phyloP scores from a whole-genome alignment of 495 filamentous ascomycete genomes.

The Pyrenula massariospora region DNA sequence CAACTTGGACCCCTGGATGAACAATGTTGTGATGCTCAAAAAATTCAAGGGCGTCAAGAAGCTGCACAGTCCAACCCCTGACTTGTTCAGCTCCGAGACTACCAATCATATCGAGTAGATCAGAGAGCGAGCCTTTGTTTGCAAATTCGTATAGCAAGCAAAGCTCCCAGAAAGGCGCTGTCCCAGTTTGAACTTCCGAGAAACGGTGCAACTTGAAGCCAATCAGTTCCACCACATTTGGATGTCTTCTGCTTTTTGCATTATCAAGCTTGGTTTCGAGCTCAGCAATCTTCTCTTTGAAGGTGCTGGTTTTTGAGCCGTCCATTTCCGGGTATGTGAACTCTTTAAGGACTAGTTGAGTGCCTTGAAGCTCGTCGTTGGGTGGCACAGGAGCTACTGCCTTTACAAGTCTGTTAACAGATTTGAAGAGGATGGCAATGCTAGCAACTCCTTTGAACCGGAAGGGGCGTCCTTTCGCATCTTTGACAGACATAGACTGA shows the following conservation, averaged over 20 bases:
- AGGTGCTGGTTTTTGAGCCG: neutral
- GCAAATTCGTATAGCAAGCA: conserved; percentile 66
- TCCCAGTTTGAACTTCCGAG: conserved; percentile 11
- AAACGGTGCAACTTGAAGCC: conserved; percentile 63
- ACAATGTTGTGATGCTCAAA: conserved; percentile 71
- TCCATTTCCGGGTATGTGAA: conserved; percentile 24
- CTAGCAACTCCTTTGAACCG: conserved; percentile 54
- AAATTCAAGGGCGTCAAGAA: conserved; percentile 83
- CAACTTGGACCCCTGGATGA: conserved; percentile 66
- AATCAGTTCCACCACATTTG: conserved; percentile 64
- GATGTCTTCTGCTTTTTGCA: conserved; percentile 61
- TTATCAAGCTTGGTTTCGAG: conserved; percentile 65
- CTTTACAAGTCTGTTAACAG: conserved; percentile 46
- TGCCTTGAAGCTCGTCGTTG: conserved; percentile 32
- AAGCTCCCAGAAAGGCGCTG: conserved; percentile 55
- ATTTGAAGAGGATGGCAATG: conserved; percentile 45
- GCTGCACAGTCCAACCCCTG: conserved; percentile 73
- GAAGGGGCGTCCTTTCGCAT: conserved; percentile 40
- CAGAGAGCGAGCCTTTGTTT: conserved; percentile 70
- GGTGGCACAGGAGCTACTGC: conserved; percentile 54
- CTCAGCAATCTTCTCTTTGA: conserved; percentile 38
- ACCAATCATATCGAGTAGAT: conserved; percentile 67
- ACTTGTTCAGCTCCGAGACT: conserved; percentile 59
- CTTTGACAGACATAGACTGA: conserved; percentile 48
- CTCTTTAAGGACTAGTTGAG: conserved; percentile 61